Evolutionary conservation across 2,329 filamentous ascomycete species (phyloP).

Genomic region (Claviceps purpurea): DNA sequence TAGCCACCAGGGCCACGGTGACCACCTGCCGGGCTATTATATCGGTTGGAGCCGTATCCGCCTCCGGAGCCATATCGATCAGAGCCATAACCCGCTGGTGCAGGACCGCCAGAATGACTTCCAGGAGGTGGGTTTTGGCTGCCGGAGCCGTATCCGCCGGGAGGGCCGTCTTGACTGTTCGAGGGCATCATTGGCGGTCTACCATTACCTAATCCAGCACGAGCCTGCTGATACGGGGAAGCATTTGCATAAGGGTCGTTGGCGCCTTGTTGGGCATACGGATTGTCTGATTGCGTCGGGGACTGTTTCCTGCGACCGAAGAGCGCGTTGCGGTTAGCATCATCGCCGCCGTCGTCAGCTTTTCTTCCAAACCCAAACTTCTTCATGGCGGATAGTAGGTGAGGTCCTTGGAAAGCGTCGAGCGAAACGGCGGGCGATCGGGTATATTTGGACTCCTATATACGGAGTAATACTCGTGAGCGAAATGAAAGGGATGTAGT

Average conservation of each 20-base stretch:
- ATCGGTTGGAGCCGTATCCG: slow-evolving; percentile 41
- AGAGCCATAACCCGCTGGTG: slow-evolving; percentile 34
- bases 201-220: slow-evolving; percentile 19
- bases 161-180: slow-evolving; percentile 11
- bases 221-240: slow-evolving; percentile 32
- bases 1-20: slow-evolving; percentile 43
- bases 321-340: slow-evolving; percentile 34
- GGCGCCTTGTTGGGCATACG: slow-evolving; percentile 40
- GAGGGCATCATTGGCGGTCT: slow-evolving; percentile 18
- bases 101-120: slow-evolving; percentile 11
- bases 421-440: not conserved
- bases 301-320: slow-evolving; percentile 41
- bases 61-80: slow-evolving; percentile 37
- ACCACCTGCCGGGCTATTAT: slow-evolving; percentile 15
- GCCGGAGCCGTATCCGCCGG: slow-evolving; percentile 8
- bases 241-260: slow-evolving; percentile 36
- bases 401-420: not conserved
- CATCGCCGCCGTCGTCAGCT: slow-evolving; percentile 33
- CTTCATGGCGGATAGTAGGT: slow-evolving; percentile 31
- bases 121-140: slow-evolving; percentile 5
- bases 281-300: slow-evolving; percentile 35
- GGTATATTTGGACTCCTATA: not conserved
- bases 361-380: slow-evolving; percentile 48
- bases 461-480: not conserved
- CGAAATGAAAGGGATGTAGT: not conserved